phyloP scores from a whole-genome alignment of 2,329 filamentous ascomycete species.

The Colletotrichum karsti region DNA sequence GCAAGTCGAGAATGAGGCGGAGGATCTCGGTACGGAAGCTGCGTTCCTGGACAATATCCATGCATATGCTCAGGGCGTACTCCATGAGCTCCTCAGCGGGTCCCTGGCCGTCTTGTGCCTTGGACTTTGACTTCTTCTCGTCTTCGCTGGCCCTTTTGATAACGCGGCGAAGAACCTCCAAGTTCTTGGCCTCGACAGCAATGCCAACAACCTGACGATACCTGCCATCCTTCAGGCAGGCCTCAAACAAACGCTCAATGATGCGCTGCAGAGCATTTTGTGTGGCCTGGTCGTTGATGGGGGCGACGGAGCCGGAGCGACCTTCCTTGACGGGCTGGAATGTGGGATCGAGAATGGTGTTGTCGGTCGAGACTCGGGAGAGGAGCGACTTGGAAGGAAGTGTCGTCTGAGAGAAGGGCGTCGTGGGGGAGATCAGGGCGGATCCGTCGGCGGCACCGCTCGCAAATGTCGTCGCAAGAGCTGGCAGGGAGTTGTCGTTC shows the following conservation, averaged over 20 bases:
- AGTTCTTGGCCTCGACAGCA: conserved; percentile 91
- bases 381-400: conserved; percentile 93
- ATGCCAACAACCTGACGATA: conserved; percentile 98
- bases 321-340: conserved; percentile 64
- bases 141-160: conserved; percentile 91
- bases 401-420: conserved; percentile 93
- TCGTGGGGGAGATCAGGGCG: conserved; percentile 84
- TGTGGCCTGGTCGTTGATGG: conserved; percentile 74
- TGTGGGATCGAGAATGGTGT: conserved; percentile 67
- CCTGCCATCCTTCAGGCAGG: conserved; percentile 83
- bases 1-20: conserved; percentile 90
- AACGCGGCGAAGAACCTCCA: conserved; percentile 85
- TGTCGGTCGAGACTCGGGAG: conserved; percentile 79
- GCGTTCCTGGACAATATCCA: conserved; percentile 96
- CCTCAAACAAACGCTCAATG: conserved; percentile 90
- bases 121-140: conserved; percentile 75
- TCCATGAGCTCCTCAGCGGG: conserved; percentile 92
- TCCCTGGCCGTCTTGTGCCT: conserved; percentile 59
- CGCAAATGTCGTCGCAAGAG: conserved; percentile 83
- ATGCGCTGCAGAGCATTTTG: conserved; percentile 83
- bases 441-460: conserved; percentile 72
- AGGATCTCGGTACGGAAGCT: conserved; percentile 85
- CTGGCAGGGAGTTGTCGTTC: conserved; percentile 61
- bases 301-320: conserved; percentile 67
- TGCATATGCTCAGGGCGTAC: conserved; percentile 93